Evolutionary conservation across 768 basidiomycete genomes (phyloP), one percentile per base, ranked within the genome.

Genomic region (Mrakia frigida): DNA sequence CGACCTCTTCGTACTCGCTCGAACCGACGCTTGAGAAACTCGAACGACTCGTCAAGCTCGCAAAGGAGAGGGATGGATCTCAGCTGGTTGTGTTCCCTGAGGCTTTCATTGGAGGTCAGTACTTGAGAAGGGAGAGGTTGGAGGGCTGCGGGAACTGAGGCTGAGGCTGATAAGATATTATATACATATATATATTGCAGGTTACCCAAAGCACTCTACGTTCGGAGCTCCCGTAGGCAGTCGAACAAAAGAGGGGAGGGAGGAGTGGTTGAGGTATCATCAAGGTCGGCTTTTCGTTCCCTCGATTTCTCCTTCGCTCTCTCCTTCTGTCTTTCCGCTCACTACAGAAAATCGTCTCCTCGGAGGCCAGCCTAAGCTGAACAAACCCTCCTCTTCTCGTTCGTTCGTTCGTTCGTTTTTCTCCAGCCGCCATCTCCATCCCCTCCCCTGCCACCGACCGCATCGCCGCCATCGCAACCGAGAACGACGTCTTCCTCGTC

Each of bases 201-300:
- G 56, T 10, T 80, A 80, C 73, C 79, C 80, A 0, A 79, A 79
- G 61, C 76, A 77, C 28, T 21, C 23, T 1, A 77, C 85, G 1
- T 88, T 89, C 75, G 87, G 87, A 3, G 82, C 84, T 77, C 78
- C 83, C 9, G 85, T 90, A 0, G 89, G 89, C 37, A 85, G 86
- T 0, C 86, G 89, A 35, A 79, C 82, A 1, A 81, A 83, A 0
- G 83, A 85, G 72, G 89, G 89, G 13, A 85, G 89, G 35, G 87
- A 89, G 46, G 89, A 89, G 79, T 90, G 85, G 79, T 78, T 88
- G 35, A 85, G 84, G 31, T 90, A 90, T 80, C 80, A 87, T 75
- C 81, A 83, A 4, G 86, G 87, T 18, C 89, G 89, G 9, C 86
- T 90, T 73, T 23, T 25, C 9, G 7, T 46, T 7, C 7, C 18